These are phyloP conservation scores for Gastrodia elata DNA, from an alignment of 106 monocot genomes.

Conservation along the genomic window DNA sequence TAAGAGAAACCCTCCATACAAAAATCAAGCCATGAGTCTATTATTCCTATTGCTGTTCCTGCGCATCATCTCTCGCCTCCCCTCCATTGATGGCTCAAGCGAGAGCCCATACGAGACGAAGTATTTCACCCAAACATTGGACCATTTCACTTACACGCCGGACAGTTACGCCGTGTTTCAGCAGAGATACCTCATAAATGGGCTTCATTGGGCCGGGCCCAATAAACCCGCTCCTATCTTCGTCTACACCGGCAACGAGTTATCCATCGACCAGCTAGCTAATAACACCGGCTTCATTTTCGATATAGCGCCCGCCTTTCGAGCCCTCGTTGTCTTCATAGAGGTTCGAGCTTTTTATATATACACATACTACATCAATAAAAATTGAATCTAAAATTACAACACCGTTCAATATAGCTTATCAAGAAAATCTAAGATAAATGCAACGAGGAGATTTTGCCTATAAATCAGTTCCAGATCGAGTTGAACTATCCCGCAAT, in stretches of 20 bases:
- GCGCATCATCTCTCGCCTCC: too few species aligned
- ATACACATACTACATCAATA: too few species aligned
- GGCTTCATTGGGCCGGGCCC: slow-evolving; percentile 57
- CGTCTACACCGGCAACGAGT: slow-evolving; percentile 95
- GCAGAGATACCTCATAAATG: slow-evolving; percentile 85
- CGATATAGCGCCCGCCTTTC: slow-evolving; percentile 77
- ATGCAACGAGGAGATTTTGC: too few species aligned
- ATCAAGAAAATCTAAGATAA: too few species aligned
- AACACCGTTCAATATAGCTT: too few species aligned
- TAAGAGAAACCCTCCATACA: too few species aligned
- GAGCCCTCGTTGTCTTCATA: slow-evolving; percentile 76
- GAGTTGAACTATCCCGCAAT: too few species aligned
- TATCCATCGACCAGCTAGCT: slow-evolving; percentile 83
- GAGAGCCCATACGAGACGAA: not conserved
- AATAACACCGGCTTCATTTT: slow-evolving; percentile 79
- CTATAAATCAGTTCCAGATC: too few species aligned
- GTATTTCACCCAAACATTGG: slow-evolving; percentile 74
- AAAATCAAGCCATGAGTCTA: too few species aligned
- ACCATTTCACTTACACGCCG: slow-evolving; percentile 83
- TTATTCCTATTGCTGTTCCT: too few species aligned
- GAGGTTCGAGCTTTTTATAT: slow-evolving; percentile 35
- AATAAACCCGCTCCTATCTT: slow-evolving; percentile 57
- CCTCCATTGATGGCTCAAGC: not conserved
- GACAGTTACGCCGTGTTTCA: slow-evolving; percentile 37
- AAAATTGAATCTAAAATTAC: too few species aligned